Conservation (phyloP, 192 early-diverging fungal species). For the Umbelopsis isabellina region DNA sequence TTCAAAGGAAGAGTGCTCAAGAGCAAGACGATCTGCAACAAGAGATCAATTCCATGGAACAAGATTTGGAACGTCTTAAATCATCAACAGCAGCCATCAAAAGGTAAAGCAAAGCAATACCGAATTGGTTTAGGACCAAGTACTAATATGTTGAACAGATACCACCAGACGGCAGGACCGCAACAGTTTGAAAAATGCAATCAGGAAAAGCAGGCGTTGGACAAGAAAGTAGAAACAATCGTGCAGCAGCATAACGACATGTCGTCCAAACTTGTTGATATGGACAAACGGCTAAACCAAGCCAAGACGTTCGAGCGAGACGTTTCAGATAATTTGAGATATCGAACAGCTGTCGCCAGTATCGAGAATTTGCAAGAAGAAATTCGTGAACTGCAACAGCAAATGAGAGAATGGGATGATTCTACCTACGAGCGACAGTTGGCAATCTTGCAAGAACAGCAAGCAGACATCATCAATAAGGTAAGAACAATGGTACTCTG, state of each 20-base stretch:
- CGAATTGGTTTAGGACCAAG: background rate
- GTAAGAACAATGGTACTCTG: background rate
- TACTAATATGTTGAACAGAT: background rate
- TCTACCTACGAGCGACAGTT: constrained; percentile 35
- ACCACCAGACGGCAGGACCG: background rate
- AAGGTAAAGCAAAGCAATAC: background rate
- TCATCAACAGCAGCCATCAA: background rate
- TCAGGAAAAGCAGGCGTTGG: background rate
- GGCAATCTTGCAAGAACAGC: constrained; percentile 36
- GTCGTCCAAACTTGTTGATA: background rate
- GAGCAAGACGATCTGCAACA: background rate
- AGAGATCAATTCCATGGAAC: background rate
- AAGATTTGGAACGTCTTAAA: background rate
- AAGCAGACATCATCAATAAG: constrained; percentile 30
- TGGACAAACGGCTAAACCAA: constrained; percentile 30
- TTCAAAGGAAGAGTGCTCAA: constrained; percentile 20
- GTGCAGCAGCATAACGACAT: background rate
- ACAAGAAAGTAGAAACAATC: background rate
- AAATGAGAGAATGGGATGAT: constrained; percentile 34
- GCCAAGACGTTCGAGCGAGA: constrained; percentile 42
- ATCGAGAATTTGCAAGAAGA: constrained; percentile 45
- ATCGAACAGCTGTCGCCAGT: constrained; percentile 34
- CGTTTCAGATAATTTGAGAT: constrained; percentile 51
- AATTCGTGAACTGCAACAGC: constrained; percentile 31
- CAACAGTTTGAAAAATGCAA: background rate